phyloP scores from a whole-genome alignment of 352 stramenopile species.

The Globisporangium camurandrum region DNA sequence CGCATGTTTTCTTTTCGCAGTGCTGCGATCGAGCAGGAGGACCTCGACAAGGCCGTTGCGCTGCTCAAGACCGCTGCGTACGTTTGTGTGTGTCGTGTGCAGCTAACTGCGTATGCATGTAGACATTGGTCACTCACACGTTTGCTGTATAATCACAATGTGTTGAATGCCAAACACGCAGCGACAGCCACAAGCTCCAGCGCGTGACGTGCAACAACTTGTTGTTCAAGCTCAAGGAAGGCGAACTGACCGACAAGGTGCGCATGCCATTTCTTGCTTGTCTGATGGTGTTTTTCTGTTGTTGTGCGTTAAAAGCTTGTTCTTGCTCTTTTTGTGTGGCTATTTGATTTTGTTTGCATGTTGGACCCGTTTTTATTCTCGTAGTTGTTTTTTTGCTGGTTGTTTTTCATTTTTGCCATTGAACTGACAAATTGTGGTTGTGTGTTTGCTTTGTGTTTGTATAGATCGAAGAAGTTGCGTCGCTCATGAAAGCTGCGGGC shows the following conservation, averaged over 20 bases:
- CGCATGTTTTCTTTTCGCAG: too few relatives aligned
- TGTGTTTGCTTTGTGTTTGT: neutral
- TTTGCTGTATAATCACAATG: too few relatives aligned
- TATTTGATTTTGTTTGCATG: too few relatives aligned
- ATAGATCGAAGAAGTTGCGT: constrained; percentile 66
- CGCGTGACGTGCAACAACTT: constrained; percentile 85
- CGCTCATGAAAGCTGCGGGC: constrained; percentile 69
- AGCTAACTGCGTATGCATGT: neutral
- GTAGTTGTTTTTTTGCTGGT: too few relatives aligned
- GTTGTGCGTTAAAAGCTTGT: neutral
- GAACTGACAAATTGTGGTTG: neutral
- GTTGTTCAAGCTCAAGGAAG: constrained; percentile 82
- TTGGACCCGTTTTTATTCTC: too few relatives aligned
- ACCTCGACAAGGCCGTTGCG: constrained; percentile 64
- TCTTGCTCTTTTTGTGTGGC: neutral
- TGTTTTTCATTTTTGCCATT: too few relatives aligned
- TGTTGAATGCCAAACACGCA: too few relatives aligned
- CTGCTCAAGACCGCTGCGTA: constrained; percentile 72
- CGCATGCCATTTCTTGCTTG: neutral
- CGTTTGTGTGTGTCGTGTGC: constrained; percentile 14
- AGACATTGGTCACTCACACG: neutral
- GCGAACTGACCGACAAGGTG: constrained; percentile 63
- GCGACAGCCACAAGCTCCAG: constrained; percentile 65
- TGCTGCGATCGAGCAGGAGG: constrained; percentile 62
- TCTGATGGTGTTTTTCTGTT: neutral